These are phyloP conservation scores for Calamus simplicifolius DNA, from an alignment of 176 grass and related monocot genomes.

Conservation along the genomic window DNA sequence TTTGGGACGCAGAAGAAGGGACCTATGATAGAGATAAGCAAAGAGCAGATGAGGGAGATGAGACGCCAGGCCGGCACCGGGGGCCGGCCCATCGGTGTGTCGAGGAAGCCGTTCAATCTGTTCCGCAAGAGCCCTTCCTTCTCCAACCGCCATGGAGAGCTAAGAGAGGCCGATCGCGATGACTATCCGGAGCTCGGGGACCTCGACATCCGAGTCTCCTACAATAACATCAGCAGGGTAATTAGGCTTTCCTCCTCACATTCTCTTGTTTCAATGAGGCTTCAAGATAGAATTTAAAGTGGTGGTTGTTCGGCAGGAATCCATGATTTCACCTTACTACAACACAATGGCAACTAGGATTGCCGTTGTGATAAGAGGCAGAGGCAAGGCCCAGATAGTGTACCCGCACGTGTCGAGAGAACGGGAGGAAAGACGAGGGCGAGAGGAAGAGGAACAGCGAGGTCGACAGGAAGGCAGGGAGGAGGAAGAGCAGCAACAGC, in stretches of 20 bases:
- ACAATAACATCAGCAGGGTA: conserved; percentile 51
- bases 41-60: conserved; percentile 36
- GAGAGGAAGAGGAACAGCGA: no score
- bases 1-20: conserved; percentile 5
- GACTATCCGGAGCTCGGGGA: conserved; percentile 48
- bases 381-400: no score
- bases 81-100: conserved; percentile 30
- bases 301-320: conserved; percentile 37
- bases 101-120: conserved; percentile 34
- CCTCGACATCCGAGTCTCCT: conserved; percentile 46
- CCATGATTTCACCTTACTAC: conserved; percentile 58
- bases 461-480: background rate
- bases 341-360: conserved; percentile 62
- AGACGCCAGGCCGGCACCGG: conserved; percentile 18
- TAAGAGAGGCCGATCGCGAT: conserved; percentile 54
- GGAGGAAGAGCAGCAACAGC: background rate
- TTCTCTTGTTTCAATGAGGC: background rate
- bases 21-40: conserved; percentile 8
- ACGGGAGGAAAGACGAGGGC: no score
- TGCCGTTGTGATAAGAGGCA: conserved; percentile 35
- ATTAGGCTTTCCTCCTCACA: background rate
- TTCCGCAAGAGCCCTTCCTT: conserved; percentile 39
- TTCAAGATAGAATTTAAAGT: background rate
- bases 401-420: no score
- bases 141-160: conserved; percentile 52